Percentiles rank a stretch among this genome's conserved stretches.
phyloP scores from a whole-genome alignment of 139 green algal genomes.

The Zygnema circumcarinatum region DNA sequence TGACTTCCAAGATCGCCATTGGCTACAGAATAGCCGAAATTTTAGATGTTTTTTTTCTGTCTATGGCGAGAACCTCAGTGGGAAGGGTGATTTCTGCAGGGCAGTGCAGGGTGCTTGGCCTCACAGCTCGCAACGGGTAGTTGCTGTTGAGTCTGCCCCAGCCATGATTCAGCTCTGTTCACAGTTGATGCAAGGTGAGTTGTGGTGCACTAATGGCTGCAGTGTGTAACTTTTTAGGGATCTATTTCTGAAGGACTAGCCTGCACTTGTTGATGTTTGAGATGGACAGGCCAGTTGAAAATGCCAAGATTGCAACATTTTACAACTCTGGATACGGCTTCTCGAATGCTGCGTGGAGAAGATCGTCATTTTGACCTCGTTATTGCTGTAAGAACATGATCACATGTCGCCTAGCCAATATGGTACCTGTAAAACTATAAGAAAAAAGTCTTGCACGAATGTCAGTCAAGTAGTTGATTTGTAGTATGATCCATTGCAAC shows the following conservation, averaged over 20 bases:
- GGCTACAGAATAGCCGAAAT: no score
- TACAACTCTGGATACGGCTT: neutral
- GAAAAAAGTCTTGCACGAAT: no score
- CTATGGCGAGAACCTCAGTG: no score
- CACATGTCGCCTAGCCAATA: no score
- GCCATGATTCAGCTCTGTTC: neutral
- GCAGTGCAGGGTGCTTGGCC: constrained; percentile 8
- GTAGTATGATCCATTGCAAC: no score
- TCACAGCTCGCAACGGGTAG: neutral
- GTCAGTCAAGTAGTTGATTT: no score
- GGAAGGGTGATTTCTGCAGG: constrained; percentile 2
- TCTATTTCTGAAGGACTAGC: no score
- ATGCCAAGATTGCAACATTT: constrained; percentile 14
- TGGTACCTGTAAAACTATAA: no score
- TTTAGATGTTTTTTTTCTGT: no score
- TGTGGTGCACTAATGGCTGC: neutral
- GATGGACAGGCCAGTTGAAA: neutral
- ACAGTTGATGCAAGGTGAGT: neutral
- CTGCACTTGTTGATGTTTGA: neutral
- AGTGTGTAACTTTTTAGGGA: neutral
- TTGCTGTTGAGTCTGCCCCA: neutral
- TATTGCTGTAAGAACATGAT: constrained; percentile 36
- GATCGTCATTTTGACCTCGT: constrained; percentile 23
- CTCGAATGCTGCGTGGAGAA: constrained; percentile 24
- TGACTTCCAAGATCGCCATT: no score